Evolutionary conservation across 2,329 filamentous ascomycete species (phyloP).

Genomic region (Colletotrichum zoysiae): DNA sequence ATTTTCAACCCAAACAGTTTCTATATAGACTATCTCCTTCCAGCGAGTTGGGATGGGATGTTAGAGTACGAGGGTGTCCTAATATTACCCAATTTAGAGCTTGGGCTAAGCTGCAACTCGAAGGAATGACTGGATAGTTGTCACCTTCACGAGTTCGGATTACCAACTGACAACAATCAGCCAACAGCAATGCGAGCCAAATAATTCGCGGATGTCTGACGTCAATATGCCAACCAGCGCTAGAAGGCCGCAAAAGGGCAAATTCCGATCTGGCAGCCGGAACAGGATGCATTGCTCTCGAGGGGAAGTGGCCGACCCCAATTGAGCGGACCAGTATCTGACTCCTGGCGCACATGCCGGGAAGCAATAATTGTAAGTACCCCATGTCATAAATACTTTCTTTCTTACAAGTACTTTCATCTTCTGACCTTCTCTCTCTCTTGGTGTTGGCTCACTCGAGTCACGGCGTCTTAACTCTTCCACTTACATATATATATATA

Average conservation of each 20-base stretch:
- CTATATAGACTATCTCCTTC: background rate
- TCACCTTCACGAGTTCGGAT: background rate
- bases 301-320: background rate
- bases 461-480: background rate
- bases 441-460: too few relatives aligned
- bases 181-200: background rate
- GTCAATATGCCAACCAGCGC: background rate
- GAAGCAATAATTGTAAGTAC: background rate
- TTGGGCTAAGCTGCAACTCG: background rate
- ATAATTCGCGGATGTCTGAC: background rate
- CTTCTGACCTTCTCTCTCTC: background rate
- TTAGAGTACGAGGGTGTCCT: background rate
- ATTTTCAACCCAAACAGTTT: slow-evolving; percentile 49
- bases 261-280: background rate
- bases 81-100: too few relatives aligned
- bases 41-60: background rate
- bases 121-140: background rate
- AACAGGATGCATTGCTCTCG: background rate
- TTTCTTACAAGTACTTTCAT: too few relatives aligned
- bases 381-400: too few relatives aligned
- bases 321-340: background rate
- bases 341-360: background rate
- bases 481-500: too few relatives aligned
- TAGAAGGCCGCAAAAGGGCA: slow-evolving; percentile 1
- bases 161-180: background rate